These are phyloP conservation scores for Bryum argenteum DNA, from an alignment of 225 moss, liverwort and hornwort genomes.

Conservation along the genomic window DNA sequence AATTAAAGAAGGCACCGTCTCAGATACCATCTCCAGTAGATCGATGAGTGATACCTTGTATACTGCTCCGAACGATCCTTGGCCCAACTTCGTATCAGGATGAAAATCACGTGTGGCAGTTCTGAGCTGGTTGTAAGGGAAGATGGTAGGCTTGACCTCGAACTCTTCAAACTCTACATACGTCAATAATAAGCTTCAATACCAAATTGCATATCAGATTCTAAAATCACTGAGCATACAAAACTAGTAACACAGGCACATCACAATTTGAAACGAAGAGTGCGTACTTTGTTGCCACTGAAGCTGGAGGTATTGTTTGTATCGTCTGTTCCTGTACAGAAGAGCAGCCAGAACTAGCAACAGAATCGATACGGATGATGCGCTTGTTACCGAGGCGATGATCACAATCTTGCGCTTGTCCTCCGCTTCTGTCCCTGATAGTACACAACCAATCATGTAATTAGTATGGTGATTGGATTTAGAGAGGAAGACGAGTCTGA, in stretches of 20 bases:
- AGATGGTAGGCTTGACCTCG: constrained; percentile 12
- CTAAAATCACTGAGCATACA: not conserved
- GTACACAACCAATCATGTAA: not conserved
- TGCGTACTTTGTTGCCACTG: constrained; percentile 36
- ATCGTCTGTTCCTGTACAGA: constrained; percentile 11
- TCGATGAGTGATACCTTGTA: constrained; percentile 13
- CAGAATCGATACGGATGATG: not conserved
- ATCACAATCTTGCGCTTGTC: constrained; percentile 17
- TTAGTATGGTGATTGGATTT: not conserved
- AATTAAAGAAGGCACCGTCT: too few relatives aligned
- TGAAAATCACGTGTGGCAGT: constrained; percentile 26
- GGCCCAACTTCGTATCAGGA: constrained; percentile 16
- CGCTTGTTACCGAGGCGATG: not conserved
- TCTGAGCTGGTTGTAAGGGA: constrained; percentile 21
- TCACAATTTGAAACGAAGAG: too few relatives aligned
- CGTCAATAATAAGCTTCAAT: too few relatives aligned
- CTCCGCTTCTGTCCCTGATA: not conserved
- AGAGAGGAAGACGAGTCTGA: not conserved
- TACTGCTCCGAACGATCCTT: constrained; percentile 12
- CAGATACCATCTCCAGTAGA: too few relatives aligned
- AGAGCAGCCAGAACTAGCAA: not conserved
- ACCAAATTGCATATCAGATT: not conserved
- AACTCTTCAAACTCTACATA: constrained; percentile 11
- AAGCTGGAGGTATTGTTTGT: constrained; percentile 21
- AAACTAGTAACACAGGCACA: too few relatives aligned